phyloP scores from a whole-genome alignment of 371 early-diverging fungal species.

The Dichotomocladium elegans region DNA sequence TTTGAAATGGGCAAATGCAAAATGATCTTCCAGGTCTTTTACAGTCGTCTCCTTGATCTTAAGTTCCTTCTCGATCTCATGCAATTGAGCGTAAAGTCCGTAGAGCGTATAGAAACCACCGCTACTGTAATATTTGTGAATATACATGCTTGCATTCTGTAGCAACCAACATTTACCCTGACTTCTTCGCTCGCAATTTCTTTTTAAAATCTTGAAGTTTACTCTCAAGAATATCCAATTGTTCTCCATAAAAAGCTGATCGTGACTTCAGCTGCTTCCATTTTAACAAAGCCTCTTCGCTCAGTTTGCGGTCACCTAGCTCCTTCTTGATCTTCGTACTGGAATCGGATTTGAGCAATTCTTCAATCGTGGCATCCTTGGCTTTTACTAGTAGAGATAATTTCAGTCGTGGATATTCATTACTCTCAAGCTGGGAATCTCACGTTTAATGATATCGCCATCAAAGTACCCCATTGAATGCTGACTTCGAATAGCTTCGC shows the following conservation, averaged over 20 bases:
- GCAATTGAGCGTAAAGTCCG: conserved; percentile 19
- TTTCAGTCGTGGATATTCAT: background rate
- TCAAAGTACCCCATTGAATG: conserved; percentile 3
- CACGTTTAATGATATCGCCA: conserved; percentile 14
- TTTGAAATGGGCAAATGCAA: conserved; percentile 15
- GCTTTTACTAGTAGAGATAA: background rate
- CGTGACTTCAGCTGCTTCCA: background rate
- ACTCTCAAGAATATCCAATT: conserved; percentile 11
- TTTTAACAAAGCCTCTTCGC: background rate
- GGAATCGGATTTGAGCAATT: background rate
- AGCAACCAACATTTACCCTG: conserved; percentile 1
- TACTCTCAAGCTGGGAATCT: background rate
- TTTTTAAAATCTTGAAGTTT: conserved; percentile 5
- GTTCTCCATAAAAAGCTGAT: conserved; percentile 1
- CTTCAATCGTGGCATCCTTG: conserved; percentile 1
- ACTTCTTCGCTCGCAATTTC: background rate
- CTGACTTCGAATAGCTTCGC: background rate
- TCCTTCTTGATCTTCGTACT: conserved; percentile 3
- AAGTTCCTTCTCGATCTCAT: conserved; percentile 27
- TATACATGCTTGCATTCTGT: background rate
- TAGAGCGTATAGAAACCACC: no score
- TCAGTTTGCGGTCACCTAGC: background rate
- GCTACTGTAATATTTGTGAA: background rate
- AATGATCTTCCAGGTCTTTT: conserved; percentile 13
- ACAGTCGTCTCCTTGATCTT: conserved; percentile 10